These are phyloP conservation scores for Tolypocladium inflatum DNA, from an alignment of 2,329 filamentous ascomycete species.

Conservation along the genomic window DNA sequence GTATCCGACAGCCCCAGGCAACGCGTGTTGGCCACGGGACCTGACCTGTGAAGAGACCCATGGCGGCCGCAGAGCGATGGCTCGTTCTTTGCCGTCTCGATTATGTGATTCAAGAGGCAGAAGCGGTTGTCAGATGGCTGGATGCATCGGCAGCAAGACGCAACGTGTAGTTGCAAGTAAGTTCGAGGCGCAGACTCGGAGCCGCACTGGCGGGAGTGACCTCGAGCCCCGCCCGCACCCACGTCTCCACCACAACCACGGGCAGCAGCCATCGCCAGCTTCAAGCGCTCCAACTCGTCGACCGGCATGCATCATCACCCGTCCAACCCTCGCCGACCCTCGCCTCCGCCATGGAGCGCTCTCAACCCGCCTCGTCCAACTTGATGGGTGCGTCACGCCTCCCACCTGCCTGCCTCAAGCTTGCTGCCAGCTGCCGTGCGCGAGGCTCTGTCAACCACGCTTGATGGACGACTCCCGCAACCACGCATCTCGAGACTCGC, in stretches of 20 bases:
- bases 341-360: conserved; percentile 16
- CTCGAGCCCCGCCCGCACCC: neutral
- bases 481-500: neutral
- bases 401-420: neutral
- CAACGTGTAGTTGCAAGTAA: neutral
- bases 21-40: neutral
- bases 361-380: conserved; percentile 20
- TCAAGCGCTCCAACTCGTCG: neutral
- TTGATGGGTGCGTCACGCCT: conserved; percentile 19
- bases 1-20: neutral
- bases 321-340: neutral
- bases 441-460: neutral
- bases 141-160: neutral
- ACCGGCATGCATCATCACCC: neutral
- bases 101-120: neutral
- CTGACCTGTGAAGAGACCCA: neutral
- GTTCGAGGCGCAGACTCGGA: neutral
- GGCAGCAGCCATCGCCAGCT: neutral
- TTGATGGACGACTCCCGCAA: neutral
- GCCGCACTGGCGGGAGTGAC: neutral
- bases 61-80: too few species aligned
- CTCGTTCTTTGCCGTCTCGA: neutral
- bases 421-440: neutral
- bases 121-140: neutral
- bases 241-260: neutral